These are phyloP conservation scores for Xylaria sp. DNA, from an alignment of 2,329 filamentous ascomycete species.

Conservation along the genomic window DNA sequence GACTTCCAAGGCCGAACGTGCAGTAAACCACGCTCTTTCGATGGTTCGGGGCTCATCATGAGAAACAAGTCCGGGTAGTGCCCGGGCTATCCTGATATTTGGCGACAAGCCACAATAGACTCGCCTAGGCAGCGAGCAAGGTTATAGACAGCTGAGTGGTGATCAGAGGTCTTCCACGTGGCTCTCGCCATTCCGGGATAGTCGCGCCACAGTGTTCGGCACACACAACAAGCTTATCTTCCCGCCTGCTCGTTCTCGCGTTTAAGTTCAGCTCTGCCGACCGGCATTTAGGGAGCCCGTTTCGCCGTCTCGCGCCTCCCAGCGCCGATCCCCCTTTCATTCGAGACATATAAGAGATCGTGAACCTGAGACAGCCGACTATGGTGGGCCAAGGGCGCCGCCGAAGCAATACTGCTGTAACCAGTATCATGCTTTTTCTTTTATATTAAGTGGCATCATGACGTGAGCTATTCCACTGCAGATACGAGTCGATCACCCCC, in stretches of 20 bases:
- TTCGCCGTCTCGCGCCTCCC: constrained; percentile 27
- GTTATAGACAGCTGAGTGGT: neutral
- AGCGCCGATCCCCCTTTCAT: constrained; percentile 30
- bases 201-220: constrained; percentile 8
- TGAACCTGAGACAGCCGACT: constrained; percentile 10
- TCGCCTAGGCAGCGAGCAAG: neutral
- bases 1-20: neutral
- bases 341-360: constrained; percentile 8
- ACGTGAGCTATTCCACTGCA: constrained; percentile 30
- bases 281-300: constrained; percentile 31
- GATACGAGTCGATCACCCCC: constrained; percentile 31
- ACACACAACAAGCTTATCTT: constrained; percentile 25
- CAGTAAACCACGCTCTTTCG: neutral
- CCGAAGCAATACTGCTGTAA: constrained; percentile 10
- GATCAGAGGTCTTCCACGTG: neutral
- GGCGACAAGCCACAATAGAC: neutral
- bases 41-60: neutral
- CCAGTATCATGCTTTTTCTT: neutral
- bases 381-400: neutral
- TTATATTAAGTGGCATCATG: constrained; percentile 11
- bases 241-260: constrained; percentile 4
- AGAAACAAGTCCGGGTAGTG: neutral
- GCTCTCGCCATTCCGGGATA: neutral
- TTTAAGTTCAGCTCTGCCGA: constrained; percentile 16
- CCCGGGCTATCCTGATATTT: neutral